Conservation (phyloP, 306 rosid species). For the Neltuma alba region DNA sequence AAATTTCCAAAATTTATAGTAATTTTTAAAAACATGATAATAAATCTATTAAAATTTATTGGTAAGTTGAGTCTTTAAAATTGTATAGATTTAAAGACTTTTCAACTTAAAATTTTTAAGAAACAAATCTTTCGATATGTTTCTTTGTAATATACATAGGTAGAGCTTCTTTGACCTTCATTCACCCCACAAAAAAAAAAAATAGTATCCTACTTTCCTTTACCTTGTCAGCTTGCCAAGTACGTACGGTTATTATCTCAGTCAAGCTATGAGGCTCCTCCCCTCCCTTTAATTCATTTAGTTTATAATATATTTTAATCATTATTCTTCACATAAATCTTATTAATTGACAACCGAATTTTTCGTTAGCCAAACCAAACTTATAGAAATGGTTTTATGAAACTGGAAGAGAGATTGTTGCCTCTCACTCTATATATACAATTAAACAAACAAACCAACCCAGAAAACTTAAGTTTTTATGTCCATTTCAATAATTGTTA, state of each 20-base stretch:
- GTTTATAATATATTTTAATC: too few species aligned
- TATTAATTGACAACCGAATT: background rate
- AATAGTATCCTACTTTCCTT: background rate
- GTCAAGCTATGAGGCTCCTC: background rate
- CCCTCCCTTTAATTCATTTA: background rate
- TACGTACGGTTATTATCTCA: background rate
- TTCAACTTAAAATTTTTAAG: background rate
- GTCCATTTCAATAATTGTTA: too few species aligned
- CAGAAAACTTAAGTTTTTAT: too few species aligned
- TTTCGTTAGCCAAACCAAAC: too few species aligned
- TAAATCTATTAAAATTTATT: background rate
- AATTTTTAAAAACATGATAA: background rate
- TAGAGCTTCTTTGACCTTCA: background rate
- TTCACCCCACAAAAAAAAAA: background rate
- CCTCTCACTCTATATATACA: too few species aligned
- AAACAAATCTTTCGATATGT: background rate
- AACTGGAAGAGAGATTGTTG: too few species aligned
- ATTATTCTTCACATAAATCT: too few species aligned
- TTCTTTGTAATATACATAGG: background rate
- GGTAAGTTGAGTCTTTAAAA: background rate
- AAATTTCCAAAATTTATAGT: too few species aligned
- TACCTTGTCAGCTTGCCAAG: too few species aligned
- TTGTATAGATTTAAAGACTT: background rate
- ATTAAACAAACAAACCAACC: too few species aligned
- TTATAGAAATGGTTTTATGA: too few species aligned